Percentiles rank a stretch among this genome's conserved stretches.
Conservation (phyloP, 108 stramenopile genomes). For the Pseudonitzschia pungens region DNA sequence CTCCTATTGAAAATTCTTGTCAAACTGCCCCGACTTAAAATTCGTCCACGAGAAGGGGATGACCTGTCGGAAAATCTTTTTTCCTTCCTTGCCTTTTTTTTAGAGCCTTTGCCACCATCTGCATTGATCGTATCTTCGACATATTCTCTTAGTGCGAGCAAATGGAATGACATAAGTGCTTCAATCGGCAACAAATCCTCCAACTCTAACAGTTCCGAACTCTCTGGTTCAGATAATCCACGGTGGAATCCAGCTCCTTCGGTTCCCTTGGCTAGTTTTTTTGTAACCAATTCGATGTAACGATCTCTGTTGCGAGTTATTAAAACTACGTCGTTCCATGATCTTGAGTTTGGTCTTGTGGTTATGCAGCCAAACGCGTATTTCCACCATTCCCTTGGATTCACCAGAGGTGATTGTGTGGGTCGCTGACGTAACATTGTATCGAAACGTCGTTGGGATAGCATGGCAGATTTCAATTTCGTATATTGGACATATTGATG, state of each 20-base stretch:
- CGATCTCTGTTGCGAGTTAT: slow-evolving; percentile 51
- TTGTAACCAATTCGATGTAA: slow-evolving; percentile 64
- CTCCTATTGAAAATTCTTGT: slow-evolving; percentile 21
- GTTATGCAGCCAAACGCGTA: slow-evolving; percentile 72
- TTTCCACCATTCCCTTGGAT: slow-evolving; percentile 75
- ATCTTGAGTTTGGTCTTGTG: slow-evolving; percentile 62
- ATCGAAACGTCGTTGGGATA: slow-evolving; percentile 78
- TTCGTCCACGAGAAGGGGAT: slow-evolving; percentile 9
- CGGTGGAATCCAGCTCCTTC: slow-evolving; percentile 63
- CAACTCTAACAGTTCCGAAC: slow-evolving; percentile 46
- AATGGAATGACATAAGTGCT: slow-evolving; percentile 69
- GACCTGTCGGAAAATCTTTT: background rate
- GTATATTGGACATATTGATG: slow-evolving; percentile 70
- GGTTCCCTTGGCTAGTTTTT: slow-evolving; percentile 45
- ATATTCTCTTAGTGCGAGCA: slow-evolving; percentile 59
- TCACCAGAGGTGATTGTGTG: slow-evolving; percentile 29
- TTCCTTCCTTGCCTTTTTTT: slow-evolving; percentile 12
- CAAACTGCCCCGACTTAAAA: slow-evolving; percentile 11
- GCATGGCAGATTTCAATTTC: slow-evolving; percentile 63
- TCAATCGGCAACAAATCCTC: slow-evolving; percentile 80
- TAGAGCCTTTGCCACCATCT: slow-evolving; percentile 10
- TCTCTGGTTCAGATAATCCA: slow-evolving; percentile 65
- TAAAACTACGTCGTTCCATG: slow-evolving; percentile 68
- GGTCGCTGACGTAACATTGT: slow-evolving; percentile 81
- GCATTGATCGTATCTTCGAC: background rate